Conservation (phyloP, 768 basidiomycete species). For the Russula sp. region DNA sequence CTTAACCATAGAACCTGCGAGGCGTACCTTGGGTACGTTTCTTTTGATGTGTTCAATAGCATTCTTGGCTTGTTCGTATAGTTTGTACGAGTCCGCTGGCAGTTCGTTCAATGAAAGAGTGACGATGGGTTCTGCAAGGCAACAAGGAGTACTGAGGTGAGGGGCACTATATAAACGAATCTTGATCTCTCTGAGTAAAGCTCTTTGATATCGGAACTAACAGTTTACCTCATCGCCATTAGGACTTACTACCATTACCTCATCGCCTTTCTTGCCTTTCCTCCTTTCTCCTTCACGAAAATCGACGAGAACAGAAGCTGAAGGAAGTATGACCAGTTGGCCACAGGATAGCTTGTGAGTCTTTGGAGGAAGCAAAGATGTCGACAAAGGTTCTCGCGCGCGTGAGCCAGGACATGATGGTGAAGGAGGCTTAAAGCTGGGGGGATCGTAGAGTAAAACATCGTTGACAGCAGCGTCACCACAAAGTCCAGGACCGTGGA, state of each 20-base stretch:
- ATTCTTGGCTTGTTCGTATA: conserved; percentile 40
- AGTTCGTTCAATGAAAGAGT: conserved; percentile 32
- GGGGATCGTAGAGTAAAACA: not conserved
- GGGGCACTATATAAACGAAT: conserved; percentile 41
- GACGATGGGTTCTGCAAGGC: conserved; percentile 37
- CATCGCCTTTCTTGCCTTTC: conserved; percentile 37
- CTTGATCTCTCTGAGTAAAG: conserved; percentile 26
- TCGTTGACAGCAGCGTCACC: not conserved
- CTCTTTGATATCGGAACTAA: not conserved
- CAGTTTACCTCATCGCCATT: conserved; percentile 33
- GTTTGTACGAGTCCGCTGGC: conserved; percentile 37
- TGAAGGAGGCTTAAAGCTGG: not conserved
- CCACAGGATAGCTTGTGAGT: conserved; percentile 44
- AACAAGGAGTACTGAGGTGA: conserved; percentile 43
- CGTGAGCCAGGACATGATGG: not conserved
- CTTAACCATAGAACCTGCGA: not conserved
- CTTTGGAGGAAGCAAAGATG: conserved; percentile 28
- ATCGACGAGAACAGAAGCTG: conserved; percentile 44
- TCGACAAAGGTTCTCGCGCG: conserved; percentile 12
- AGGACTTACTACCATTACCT: conserved; percentile 39
- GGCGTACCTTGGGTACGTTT: conserved; percentile 43
- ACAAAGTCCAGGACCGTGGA: not conserved
- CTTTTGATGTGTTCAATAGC: conserved; percentile 44
- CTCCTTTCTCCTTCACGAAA: conserved; percentile 48
- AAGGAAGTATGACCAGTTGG: conserved; percentile 43